A percentile compares a stretch with the other conserved stretches of the same genome.
phyloP scores from a whole-genome alignment of 1,284 basidiomycete species.

The Mycena sp. region DNA sequence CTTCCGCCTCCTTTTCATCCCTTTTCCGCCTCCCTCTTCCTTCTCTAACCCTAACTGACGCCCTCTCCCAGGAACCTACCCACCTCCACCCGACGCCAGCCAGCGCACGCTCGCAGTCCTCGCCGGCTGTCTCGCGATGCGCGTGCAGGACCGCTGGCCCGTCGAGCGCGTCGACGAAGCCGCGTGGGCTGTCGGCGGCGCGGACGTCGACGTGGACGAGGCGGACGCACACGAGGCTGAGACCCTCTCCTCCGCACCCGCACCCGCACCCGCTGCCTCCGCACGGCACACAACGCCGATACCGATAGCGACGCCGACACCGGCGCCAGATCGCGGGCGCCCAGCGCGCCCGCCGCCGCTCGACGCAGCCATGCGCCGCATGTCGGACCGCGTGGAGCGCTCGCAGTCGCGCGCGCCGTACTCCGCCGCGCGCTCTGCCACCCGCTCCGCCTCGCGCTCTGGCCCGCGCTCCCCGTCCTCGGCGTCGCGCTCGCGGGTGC shows the following conservation, averaged over 20 bases:
- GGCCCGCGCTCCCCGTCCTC: not conserved
- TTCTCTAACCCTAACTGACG: not conserved
- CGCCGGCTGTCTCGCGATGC: constrained; percentile 25
- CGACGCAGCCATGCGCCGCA: constrained; percentile 10
- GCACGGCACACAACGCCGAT: not conserved
- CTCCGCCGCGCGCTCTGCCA: not conserved
- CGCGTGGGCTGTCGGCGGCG: constrained; percentile 28
- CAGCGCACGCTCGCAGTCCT: constrained; percentile 25
- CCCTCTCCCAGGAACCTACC: constrained; percentile 19
- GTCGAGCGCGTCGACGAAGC: constrained; percentile 29
- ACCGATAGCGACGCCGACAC: not conserved
- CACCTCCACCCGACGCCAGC: constrained; percentile 12
- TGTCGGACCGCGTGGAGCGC: constrained; percentile 9
- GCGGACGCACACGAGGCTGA: not conserved
- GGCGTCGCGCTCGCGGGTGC: not conserved
- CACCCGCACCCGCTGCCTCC: not conserved
- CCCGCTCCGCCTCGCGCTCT: not conserved
- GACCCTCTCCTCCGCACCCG: not conserved
- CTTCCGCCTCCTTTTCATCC: not conserved
- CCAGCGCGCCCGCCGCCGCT: not conserved
- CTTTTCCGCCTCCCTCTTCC: not conserved
- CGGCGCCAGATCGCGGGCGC: constrained; percentile 14
- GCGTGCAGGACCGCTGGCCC: constrained; percentile 25
- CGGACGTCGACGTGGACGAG: not conserved
- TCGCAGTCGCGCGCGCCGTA: constrained; percentile 21